Evolutionary conservation across 768 basidiomycete species (phyloP), one percentile per base, ranked within the genome.

Genomic region (Rhodotorula graminis): DNA sequence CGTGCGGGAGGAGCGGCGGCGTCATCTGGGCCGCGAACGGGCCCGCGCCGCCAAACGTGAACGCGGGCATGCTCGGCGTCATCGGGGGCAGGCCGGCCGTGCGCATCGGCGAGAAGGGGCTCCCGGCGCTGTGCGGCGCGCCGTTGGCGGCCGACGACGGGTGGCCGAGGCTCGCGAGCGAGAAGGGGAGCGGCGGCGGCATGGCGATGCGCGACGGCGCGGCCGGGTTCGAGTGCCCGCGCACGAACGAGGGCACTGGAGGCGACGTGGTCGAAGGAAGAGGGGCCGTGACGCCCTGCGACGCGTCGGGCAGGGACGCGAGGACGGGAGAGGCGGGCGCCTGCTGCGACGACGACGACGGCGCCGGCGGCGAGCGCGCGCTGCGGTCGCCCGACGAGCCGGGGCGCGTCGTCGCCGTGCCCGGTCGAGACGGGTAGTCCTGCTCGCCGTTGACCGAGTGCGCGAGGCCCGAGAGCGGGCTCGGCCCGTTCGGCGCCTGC

Each of bases 11-110:
- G 55, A 84, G 62, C 16, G 83, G 83, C 62, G 85, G 81, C 58
- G 83, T 78, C 78, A 85, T 82, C 33, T 61, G 60, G 6, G 66
- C 67, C 49, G 80, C 77, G 65, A 77, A 79, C 55, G 86, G 86
- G 27, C 60, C 60, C 18, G 60, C 60, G 14, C 60, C 60, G 44
- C 89, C 84, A 81, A 96, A 94, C 21, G 88, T 88, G 82, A 96
- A 98, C 11, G 92, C 88, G 2, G 95, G 95, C 94, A 98, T 97
- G 71, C 90, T 90, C 0, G 94, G 93, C n/a, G 94, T 96, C 78
- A 96, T 92, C 3, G 91, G 90, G 23, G 91, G 90, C n/a, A 93
- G 82, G 0, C 90, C 90, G 73, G 88, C 86, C n/a, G 66, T 37
- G 47, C 65, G 50, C 56, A 47, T 65, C 52, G 75, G 72, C 9